Conservation (phyloP, 306 rosid genomes). For the Ammopiptanthus mongolicus region DNA sequence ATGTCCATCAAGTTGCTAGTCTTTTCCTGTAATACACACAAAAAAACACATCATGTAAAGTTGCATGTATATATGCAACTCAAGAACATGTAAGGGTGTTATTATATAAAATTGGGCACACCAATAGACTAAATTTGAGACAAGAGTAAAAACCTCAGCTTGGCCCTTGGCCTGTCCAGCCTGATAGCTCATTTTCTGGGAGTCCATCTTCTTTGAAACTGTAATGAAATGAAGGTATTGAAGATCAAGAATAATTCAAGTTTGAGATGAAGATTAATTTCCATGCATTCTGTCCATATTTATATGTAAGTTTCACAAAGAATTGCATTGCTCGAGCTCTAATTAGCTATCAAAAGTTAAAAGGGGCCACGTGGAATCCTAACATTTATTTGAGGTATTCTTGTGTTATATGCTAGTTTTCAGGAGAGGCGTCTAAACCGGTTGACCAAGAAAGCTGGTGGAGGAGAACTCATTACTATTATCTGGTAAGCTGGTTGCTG, state of each 20-base stretch:
- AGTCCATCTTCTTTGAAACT: slow-evolving; percentile 34
- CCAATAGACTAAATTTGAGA: neutral
- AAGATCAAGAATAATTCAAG: slow-evolving; percentile 1
- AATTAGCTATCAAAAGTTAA: neutral
- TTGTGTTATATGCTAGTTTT: neutral
- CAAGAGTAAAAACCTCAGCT: slow-evolving; percentile 35
- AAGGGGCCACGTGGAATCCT: neutral
- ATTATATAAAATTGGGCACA: neutral
- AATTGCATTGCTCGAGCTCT: neutral
- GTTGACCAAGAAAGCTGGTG: neutral
- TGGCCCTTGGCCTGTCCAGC: slow-evolving; percentile 70
- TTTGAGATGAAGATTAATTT: slow-evolving; percentile 8
- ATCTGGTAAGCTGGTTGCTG: neutral
- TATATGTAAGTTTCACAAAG: slow-evolving; percentile 1
- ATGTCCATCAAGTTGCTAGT: slow-evolving; percentile 37
- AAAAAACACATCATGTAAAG: neutral
- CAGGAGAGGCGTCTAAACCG: slow-evolving; percentile 1
- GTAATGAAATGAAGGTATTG: neutral
- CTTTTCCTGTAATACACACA: slow-evolving; percentile 45
- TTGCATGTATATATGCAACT: neutral
- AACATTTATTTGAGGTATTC: neutral
- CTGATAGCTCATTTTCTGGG: slow-evolving; percentile 36
- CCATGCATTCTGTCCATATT: neutral
- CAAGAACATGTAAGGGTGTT: neutral
- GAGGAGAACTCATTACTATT: slow-evolving; percentile 1